These are phyloP conservation scores for Theileria parva DNA, from an alignment of 169 alveolate genomes.

Conservation along the genomic window DNA sequence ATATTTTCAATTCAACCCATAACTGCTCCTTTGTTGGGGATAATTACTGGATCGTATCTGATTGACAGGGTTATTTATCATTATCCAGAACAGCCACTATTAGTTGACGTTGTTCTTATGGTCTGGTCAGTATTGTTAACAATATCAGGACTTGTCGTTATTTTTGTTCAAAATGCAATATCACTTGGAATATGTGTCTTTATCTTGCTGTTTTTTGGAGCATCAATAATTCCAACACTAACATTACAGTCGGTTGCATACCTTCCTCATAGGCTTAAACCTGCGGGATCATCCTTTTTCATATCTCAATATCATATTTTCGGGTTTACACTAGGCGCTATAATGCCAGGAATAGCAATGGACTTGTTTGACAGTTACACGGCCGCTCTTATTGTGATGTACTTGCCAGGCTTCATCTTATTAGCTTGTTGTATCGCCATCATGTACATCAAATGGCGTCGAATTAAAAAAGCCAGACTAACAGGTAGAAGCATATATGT, in stretches of 20 bases:
- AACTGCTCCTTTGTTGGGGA: slow-evolving; percentile 86
- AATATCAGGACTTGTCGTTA: slow-evolving; percentile 28
- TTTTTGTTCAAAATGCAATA: neutral
- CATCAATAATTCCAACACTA: slow-evolving; percentile 50
- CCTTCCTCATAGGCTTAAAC: slow-evolving; percentile 40
- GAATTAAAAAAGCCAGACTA: neutral
- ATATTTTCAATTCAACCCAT: slow-evolving; percentile 75
- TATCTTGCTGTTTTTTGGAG: slow-evolving; percentile 56
- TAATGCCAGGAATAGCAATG: slow-evolving; percentile 55
- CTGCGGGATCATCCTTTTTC: slow-evolving; percentile 58
- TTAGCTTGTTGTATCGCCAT: neutral
- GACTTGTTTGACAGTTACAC: slow-evolving; percentile 25
- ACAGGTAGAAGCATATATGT: neutral
- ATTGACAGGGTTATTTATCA: slow-evolving; percentile 81
- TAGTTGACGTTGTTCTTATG: slow-evolving; percentile 16
- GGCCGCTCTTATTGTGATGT: slow-evolving; percentile 25
- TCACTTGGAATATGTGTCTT: slow-evolving; percentile 18
- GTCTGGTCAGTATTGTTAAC: slow-evolving; percentile 54
- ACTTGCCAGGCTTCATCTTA: slow-evolving; percentile 12
- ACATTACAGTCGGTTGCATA: slow-evolving; percentile 37
- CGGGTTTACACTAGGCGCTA: slow-evolving; percentile 52
- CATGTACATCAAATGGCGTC: neutral
- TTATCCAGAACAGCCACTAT: slow-evolving; percentile 47
- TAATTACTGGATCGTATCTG: slow-evolving; percentile 80
- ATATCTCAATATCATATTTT: slow-evolving; percentile 57